Base-by-base conservation (phyloP, 2,329 filamentous ascomycete genomes). In the Lithohypha guttulata region DNA sequence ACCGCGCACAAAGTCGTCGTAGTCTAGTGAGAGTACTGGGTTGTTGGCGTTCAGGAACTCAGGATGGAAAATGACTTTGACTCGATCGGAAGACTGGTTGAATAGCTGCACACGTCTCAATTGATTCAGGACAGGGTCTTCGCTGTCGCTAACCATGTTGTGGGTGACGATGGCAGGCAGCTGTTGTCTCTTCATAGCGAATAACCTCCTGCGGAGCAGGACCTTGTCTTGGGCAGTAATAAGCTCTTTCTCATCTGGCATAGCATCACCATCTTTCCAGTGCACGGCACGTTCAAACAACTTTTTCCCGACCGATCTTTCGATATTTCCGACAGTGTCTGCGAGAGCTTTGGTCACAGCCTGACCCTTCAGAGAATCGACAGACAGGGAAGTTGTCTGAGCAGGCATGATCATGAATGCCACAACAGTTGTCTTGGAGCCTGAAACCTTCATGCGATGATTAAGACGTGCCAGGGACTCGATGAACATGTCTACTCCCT, bases 401-500 rank as follows among this genome's bases (percentile, higher is more conserved):
- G 91, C 91, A 2, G 91, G 91, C 85, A 98, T 93, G 60, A 98
- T 96, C 62, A 98, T 83, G 59, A 98, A 98, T 14, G 91, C 89
- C 13, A 98, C 89, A 6, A 98, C 81, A 0, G 91, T 96, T 58
- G 80, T 87, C 64, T 91, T 93, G 52, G 85, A 93, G 34, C 84
- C 84, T 6, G 78, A 64, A 36, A 65, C 64, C 73, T 96, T 96
- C 56, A 98, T 76, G 26, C 82, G 77, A 67, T 96, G 87, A 64
- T 98, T 98, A 54, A 98, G 67, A 29, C 91, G 83, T 19, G 91
- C 91, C 47, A 98, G 68, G 3, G 87, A 91, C 64, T 98, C 91
- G 51, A 98, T 93, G 62, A 96, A 98, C 91, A 98, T 96, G 62
- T 98, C 91, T 7, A 95, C 89, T 56, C 91, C 91, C 66, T 98